These are phyloP conservation scores for Leucocoprinus birnbaumii DNA, from an alignment of 768 basidiomycete genomes.

Conservation along the genomic window DNA sequence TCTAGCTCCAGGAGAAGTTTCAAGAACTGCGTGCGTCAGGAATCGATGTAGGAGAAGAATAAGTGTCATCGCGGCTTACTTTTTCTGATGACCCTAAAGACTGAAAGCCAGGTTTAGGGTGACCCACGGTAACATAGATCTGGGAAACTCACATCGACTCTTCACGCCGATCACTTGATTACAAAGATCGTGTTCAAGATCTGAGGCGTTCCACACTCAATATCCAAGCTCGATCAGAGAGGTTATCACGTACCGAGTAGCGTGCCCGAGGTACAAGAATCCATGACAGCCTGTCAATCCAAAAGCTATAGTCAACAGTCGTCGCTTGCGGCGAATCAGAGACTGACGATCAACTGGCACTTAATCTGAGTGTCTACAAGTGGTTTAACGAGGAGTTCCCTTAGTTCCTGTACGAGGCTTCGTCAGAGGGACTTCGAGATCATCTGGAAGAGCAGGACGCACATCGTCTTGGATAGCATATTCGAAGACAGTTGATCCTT, in stretches of 20 bases:
- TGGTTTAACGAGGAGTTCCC: neutral
- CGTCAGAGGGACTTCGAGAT: no score
- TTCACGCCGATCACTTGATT: constrained; percentile 11
- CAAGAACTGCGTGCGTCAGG: neutral
- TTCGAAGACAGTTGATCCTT: neutral
- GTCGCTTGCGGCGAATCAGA: no score
- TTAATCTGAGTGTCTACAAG: neutral
- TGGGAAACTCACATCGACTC: constrained; percentile 10
- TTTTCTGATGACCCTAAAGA: constrained; percentile 2
- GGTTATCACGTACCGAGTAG: constrained; percentile 11
- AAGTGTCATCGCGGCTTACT: neutral
- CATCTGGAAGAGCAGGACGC: no score
- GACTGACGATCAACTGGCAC: neutral
- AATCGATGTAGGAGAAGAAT: no score
- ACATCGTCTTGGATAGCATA: neutral
- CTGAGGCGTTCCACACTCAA: neutral
- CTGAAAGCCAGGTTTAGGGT: neutral
- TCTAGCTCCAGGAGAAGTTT: neutral
- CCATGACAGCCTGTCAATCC: neutral
- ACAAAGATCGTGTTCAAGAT: constrained; percentile 15
- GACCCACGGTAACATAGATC: neutral
- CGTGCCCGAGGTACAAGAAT: constrained; percentile 13
- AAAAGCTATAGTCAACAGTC: neutral
- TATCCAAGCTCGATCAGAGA: neutral
- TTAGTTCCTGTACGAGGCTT: neutral